A percentile compares a stretch with the other conserved stretches of the same genome.
Evolutionary conservation across 495 filamentous ascomycete genomes (phyloP).

Genomic region (Penicillium macrosclerotiorum): DNA sequence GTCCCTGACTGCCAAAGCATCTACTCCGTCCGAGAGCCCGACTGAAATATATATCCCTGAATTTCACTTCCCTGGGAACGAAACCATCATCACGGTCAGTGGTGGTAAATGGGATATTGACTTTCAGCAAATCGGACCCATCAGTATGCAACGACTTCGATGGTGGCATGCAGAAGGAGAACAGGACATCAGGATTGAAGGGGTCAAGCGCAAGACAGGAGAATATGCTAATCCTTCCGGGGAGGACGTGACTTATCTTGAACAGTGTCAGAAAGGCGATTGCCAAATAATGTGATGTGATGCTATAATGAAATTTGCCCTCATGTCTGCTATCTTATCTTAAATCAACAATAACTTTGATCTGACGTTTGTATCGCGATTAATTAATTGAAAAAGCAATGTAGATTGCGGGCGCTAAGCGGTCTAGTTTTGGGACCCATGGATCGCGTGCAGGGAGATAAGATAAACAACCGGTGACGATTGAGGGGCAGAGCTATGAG

Average conservation of each 20-base stretch:
- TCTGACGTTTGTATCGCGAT: too few species aligned
- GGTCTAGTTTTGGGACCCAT: conserved; percentile 5
- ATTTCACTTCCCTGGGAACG: conserved; percentile 83
- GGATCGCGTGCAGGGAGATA: conserved; percentile 18
- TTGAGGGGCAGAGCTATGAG: conserved; percentile 20
- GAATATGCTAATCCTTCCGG: conserved; percentile 28
- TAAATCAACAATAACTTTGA: too few species aligned
- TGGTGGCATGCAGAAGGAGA: conserved; percentile 92
- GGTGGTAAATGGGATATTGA: conserved; percentile 89
- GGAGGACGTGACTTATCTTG: conserved; percentile 64
- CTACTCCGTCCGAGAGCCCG: conserved; percentile 57
- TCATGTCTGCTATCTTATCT: too few species aligned
- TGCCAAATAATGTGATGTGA: conserved; percentile 52
- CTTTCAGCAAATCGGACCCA: conserved; percentile 61
- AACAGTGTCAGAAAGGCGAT: conserved; percentile 53
- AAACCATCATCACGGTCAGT: conserved; percentile 67
- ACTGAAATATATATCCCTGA: conserved; percentile 88
- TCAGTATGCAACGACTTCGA: conserved; percentile 67
- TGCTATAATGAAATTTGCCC: background rate
- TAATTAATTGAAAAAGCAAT: too few species aligned
- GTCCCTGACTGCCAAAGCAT: conserved; percentile 52
- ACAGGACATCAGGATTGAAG: conserved; percentile 75
- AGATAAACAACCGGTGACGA: conserved; percentile 29
- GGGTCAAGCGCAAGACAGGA: conserved; percentile 61
- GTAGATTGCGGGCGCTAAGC: background rate